Percentiles rank a stretch among this genome's conserved stretches.
Evolutionary conservation across 805 yeast genomes (phyloP).

Genomic region (Cyberlindnera japonica): DNA sequence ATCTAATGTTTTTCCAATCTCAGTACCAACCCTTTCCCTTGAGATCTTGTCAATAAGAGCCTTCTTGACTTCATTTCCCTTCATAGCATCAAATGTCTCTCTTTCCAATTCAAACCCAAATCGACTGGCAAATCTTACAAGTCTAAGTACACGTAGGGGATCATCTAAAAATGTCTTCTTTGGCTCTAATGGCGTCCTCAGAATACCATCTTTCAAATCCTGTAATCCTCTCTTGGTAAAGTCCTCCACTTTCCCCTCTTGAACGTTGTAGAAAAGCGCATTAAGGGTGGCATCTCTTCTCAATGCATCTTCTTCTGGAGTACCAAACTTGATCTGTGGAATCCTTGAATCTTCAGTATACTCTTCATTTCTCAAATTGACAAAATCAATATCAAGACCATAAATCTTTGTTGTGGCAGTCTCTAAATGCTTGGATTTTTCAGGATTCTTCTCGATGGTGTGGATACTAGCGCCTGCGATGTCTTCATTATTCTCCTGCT

Average conservation of each 20-base stretch:
- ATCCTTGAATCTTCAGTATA: slow-evolving; percentile 82
- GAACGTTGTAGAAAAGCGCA: slow-evolving; percentile 84
- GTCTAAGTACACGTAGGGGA: slow-evolving; percentile 83
- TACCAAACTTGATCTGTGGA: slow-evolving; percentile 81
- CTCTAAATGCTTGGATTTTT: slow-evolving; percentile 91
- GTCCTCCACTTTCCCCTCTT: slow-evolving; percentile 71
- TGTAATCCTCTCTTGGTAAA: slow-evolving; percentile 70
- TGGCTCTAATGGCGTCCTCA: slow-evolving; percentile 88
- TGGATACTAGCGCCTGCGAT: slow-evolving; percentile 50
- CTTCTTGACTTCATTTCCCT: slow-evolving; percentile 46
- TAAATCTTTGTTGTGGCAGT: slow-evolving; percentile 89
- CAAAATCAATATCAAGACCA: slow-evolving; percentile 89
- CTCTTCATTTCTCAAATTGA: slow-evolving; percentile 82
- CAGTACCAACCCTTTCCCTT: slow-evolving; percentile 86
- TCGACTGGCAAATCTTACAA: slow-evolving; percentile 81
- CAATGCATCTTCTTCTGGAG: slow-evolving; percentile 86
- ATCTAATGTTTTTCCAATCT: slow-evolving; percentile 71
- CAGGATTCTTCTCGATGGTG: slow-evolving; percentile 89
- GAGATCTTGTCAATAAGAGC: slow-evolving; percentile 74
- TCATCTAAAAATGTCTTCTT: slow-evolving; percentile 85
- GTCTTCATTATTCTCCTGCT: slow-evolving; percentile 31
- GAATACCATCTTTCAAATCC: slow-evolving; percentile 65
- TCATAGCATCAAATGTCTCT: slow-evolving; percentile 62
- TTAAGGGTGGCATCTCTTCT: slow-evolving; percentile 95
- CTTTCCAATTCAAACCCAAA: slow-evolving; percentile 64